Base-by-base conservation (phyloP, 164 flowering plant genomes). In the Stephania yunnanensis region DNA sequence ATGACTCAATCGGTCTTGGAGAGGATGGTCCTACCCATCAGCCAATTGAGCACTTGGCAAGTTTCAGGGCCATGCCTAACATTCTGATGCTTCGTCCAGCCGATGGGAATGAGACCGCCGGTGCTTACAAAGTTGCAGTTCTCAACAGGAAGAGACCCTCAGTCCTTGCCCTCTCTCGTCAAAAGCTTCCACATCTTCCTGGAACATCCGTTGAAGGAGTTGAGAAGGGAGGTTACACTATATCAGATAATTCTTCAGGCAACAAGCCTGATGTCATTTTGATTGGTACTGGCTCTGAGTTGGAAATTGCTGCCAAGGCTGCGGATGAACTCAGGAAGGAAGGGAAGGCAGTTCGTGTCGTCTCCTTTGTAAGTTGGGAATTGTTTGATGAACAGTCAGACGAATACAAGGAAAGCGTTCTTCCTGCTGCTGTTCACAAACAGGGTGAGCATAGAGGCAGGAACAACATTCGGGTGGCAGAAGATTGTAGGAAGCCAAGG, bases 11-110 rank as follows among this genome's bases (percentile, higher is more conserved):
- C 69, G 99, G 98, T 46, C 95, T 95, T 66, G 99, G 99, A 78
- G 99, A 95, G 82, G 99, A 95, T 85, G 99, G 99, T 4, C 99
- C 99, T 10, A 95, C 99, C 61, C 99, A 95, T 84, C 98, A 95
- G 85, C 99, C 99, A 19, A 88, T 95, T 48, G 99, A 95, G 84
- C 99, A 95, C 78, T 77, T 95, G 80, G 98, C 98, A n/a, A 93
- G 98, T 75, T 93, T 95, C 87, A 87, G 99, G 69, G 99, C 99
- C 68, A 95, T 95, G 99, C 99, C 99, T 65, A 91, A 94, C 79
- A 86, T 93, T 42, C 82, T 93, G 78, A 93, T 94, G 97, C 86
- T 95, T 79, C 98, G 99, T 17, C 99, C 98, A 12, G 99, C 97
- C 58, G 99, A 96, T 71, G 98, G 99, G 10, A 96, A 85, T 65